Evolutionary conservation across 176 grass and related monocot genomes (phyloP).

Genomic region (Saccharum officinarum): DNA sequence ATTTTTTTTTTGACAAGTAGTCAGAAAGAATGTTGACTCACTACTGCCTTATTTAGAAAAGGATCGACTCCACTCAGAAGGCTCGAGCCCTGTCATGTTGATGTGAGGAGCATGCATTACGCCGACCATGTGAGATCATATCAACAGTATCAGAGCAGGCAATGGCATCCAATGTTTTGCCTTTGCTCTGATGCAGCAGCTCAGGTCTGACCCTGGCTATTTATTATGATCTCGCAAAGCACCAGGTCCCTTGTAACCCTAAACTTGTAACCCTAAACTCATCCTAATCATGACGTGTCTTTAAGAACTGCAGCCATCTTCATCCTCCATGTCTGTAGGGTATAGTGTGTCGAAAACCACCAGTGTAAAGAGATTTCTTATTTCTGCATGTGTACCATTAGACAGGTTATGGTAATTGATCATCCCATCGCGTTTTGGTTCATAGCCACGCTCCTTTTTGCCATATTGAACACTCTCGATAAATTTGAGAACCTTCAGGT

Average conservation of each 20-base stretch:
- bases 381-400: conserved; percentile 59
- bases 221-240: conserved; percentile 16
- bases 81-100: not conserved
- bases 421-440: conserved; percentile 59
- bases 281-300: conserved; percentile 19
- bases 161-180: conserved; percentile 5
- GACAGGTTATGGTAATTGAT: conserved; percentile 65
- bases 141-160: not conserved
- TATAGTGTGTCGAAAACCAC: conserved; percentile 89
- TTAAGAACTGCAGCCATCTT: conserved; percentile 32
- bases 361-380: conserved; percentile 77
- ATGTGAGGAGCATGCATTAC: not conserved
- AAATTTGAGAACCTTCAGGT: conserved; percentile 65
- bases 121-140: not conserved
- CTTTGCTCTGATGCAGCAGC: conserved; percentile 4
- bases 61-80: not conserved
- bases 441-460: conserved; percentile 47
- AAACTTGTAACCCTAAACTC: conserved; percentile 25
- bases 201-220: not conserved
- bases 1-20: too few relatives aligned
- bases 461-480: conserved; percentile 64
- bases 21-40: not conserved
- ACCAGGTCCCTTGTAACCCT: not conserved
- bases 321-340: conserved; percentile 46
- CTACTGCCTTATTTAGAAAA: not conserved